Evolutionary conservation across 1,139 yeast species (phyloP).

Genomic region (Blastobotrys indianensis): DNA sequence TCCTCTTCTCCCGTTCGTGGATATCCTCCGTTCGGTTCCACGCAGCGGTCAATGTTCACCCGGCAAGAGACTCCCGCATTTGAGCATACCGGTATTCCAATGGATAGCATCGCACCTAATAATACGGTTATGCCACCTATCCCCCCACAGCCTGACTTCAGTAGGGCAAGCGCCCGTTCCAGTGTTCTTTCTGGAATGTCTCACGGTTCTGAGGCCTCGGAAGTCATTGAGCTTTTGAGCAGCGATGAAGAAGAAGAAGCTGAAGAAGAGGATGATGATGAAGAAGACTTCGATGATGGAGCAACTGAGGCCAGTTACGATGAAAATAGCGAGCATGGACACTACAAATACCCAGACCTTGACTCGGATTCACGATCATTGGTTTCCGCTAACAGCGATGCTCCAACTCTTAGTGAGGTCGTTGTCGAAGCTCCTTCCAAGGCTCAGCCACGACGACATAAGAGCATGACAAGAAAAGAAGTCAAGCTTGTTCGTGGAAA

Average conservation of each 20-base stretch:
- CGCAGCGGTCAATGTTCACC: constrained; percentile 27
- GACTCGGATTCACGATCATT: constrained; percentile 26
- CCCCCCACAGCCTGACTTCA: constrained; percentile 24
- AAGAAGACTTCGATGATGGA: constrained; percentile 10
- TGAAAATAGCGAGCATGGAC: constrained; percentile 26
- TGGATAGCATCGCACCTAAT: constrained; percentile 16
- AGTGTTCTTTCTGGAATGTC: neutral
- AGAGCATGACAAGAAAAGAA: constrained; percentile 52
- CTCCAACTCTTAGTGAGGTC: constrained; percentile 24
- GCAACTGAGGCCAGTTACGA: constrained; percentile 21
- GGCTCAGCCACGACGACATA: constrained; percentile 56
- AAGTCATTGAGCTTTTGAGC: neutral
- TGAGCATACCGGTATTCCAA: constrained; percentile 25
- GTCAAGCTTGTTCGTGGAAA: constrained; percentile 70
- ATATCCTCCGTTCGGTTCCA: neutral
- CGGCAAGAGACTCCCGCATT: constrained; percentile 27
- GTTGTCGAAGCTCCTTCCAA: constrained; percentile 37
- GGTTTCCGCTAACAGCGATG: constrained; percentile 18
- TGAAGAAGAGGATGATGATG: constrained; percentile 6
- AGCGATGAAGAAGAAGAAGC: constrained; percentile 10
- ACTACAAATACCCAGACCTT: constrained; percentile 22
- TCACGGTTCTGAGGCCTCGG: constrained; percentile 16
- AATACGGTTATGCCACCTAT: constrained; percentile 4
- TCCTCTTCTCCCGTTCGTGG: constrained; percentile 10
- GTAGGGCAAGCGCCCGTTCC: neutral